These are phyloP conservation scores for Botrytis pseudocinerea DNA, from an alignment of 2,329 filamentous ascomycete genomes.

Conservation along the genomic window DNA sequence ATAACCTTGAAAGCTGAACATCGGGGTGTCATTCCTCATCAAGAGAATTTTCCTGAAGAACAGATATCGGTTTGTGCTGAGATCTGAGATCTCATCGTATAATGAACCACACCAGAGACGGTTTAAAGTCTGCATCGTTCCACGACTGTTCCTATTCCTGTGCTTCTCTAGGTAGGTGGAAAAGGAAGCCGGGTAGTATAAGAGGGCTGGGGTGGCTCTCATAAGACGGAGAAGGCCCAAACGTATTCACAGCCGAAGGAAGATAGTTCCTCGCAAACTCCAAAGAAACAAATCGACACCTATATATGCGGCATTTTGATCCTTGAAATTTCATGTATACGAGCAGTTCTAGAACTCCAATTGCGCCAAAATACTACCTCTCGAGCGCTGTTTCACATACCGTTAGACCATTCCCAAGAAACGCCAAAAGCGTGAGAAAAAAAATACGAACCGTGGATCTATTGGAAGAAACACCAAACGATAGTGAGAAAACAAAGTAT, in stretches of 20 bases:
- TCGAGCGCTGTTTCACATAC: background rate
- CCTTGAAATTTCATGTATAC: background rate
- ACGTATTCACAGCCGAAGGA: background rate
- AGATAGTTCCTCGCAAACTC: background rate
- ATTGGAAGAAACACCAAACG: too few species aligned
- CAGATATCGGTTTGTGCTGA: background rate
- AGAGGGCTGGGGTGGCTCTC: background rate
- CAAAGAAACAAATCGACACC: background rate
- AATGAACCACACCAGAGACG: background rate
- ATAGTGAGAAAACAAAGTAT: background rate
- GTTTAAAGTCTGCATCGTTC: background rate
- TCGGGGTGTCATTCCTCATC: background rate
- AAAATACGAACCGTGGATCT: background rate
- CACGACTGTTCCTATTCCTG: background rate
- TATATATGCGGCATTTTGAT: background rate
- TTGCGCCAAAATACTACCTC: background rate
- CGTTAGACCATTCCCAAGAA: constrained; percentile 1
- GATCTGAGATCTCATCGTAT: background rate
- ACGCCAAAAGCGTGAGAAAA: background rate
- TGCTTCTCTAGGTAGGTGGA: background rate
- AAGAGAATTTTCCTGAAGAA: background rate
- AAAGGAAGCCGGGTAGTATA: background rate
- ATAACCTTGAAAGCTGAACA: background rate
- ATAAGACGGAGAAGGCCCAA: background rate
- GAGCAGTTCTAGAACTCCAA: background rate